These are phyloP conservation scores for Eucalyptus pauciflora DNA, from an alignment of 345 rosid species.

Conservation along the genomic window DNA sequence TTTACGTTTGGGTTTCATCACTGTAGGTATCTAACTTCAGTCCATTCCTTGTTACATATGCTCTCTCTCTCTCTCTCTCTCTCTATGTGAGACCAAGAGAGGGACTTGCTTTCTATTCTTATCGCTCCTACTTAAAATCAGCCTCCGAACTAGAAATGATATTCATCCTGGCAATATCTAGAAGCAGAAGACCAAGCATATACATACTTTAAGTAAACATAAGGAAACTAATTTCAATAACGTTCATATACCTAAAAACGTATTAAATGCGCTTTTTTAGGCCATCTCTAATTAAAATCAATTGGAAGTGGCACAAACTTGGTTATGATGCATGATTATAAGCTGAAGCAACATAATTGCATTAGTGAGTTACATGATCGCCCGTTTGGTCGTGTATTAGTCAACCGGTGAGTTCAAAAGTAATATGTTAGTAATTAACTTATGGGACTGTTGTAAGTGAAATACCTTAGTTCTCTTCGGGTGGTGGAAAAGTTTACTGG, in stretches of 20 bases:
- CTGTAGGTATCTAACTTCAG: conserved; percentile 31
- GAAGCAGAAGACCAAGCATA: neutral
- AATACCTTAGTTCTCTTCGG: neutral
- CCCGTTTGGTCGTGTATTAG: neutral
- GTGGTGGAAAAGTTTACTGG: neutral
- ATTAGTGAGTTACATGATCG: neutral
- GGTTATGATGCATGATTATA: neutral
- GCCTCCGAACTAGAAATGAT: neutral
- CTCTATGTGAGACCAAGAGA: neutral
- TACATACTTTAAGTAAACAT: neutral
- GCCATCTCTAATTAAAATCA: neutral
- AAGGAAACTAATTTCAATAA: neutral
- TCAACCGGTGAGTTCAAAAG: neutral
- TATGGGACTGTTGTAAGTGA: neutral
- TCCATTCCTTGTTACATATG: neutral
- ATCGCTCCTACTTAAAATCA: neutral
- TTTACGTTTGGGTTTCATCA: conserved; percentile 74
- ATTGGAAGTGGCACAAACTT: neutral
- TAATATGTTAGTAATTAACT: neutral
- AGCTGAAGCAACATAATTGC: neutral
- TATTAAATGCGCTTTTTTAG: neutral
- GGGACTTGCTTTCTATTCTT: neutral
- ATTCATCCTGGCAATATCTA: neutral
- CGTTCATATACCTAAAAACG: neutral
- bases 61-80: no score